Conservation (phyloP, 306 rosid species). For the Elaeagnus macrophylla region DNA sequence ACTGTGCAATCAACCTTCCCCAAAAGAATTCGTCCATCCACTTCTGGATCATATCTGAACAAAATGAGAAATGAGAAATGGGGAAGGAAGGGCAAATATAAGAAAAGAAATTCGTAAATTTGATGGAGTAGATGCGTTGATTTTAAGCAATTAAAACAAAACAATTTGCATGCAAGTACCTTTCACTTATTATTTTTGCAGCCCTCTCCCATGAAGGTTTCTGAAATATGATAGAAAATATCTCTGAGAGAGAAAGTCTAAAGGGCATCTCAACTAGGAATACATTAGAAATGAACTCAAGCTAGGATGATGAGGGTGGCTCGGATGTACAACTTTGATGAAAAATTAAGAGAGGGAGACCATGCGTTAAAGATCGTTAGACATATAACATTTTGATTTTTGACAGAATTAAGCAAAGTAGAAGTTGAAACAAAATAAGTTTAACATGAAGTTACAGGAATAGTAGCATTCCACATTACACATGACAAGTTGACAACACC, state of each 20-base stretch:
- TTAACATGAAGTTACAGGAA: too few relatives aligned
- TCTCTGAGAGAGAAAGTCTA: not conserved
- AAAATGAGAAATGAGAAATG: constrained; percentile 9
- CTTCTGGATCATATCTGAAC: constrained; percentile 82
- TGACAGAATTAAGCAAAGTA: too few relatives aligned
- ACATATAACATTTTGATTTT: too few relatives aligned
- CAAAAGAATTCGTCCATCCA: constrained; percentile 81
- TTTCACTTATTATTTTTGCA: constrained; percentile 64
- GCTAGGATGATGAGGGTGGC: too few relatives aligned
- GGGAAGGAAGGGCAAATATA: not conserved
- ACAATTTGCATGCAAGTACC: constrained; percentile 36
- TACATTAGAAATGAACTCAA: too few relatives aligned
- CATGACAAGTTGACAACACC: too few relatives aligned
- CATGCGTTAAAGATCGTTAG: too few relatives aligned
- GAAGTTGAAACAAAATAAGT: too few relatives aligned
- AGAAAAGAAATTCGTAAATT: constrained; percentile 6
- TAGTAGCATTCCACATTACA: too few relatives aligned
- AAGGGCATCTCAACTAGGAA: too few relatives aligned
- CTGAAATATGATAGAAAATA: constrained; percentile 37
- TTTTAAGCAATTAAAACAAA: constrained; percentile 18
- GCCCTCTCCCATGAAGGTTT: constrained; percentile 98
- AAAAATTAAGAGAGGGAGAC: not conserved
- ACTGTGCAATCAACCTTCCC: constrained; percentile 80
- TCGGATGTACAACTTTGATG: not conserved
- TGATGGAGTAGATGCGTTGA: constrained; percentile 1